These are phyloP conservation scores for Angophora floribunda DNA, from an alignment of 345 rosid species.

Conservation along the genomic window DNA sequence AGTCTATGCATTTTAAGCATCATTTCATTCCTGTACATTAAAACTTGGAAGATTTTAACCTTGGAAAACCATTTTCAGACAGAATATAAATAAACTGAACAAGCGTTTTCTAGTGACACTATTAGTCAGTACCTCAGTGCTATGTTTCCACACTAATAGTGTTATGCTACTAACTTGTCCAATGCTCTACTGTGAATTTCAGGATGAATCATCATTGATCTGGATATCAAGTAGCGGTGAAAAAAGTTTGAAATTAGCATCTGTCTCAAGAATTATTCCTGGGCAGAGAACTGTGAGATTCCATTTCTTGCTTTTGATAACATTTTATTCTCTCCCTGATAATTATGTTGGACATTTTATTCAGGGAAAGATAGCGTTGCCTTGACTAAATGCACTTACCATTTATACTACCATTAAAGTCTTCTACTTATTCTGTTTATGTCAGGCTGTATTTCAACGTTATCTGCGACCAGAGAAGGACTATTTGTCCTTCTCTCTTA, in stretches of 20 bases:
- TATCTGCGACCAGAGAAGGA: constrained; percentile 80
- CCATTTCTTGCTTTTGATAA: not conserved
- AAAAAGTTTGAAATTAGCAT: constrained; percentile 74
- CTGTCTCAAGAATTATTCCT: constrained; percentile 76
- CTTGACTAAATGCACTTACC: not conserved
- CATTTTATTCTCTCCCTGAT: not conserved
- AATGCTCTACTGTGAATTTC: constrained; percentile 4
- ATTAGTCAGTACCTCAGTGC: not conserved
- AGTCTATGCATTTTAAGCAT: not conserved
- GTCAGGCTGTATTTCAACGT: constrained; percentile 83
- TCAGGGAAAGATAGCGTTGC: not conserved
- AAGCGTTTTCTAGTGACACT: not conserved
- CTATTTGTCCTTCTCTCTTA: constrained; percentile 82
- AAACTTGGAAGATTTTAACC: not conserved
- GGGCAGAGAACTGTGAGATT: constrained; percentile 94
- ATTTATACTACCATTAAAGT: not conserved
- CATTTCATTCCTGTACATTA: not conserved
- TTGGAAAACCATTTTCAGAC: not conserved
- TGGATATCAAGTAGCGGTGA: constrained; percentile 84
- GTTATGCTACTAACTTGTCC: not conserved
- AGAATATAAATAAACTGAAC: not conserved
- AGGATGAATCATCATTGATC: constrained; percentile 91
- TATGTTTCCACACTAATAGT: not conserved
- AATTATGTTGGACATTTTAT: not conserved
- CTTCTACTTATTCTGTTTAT: not conserved